Percentiles rank a stretch among this genome's conserved stretches.
These are phyloP conservation scores for Penicillium sp. DNA, from an alignment of 2,329 filamentous ascomycete genomes.

Conservation along the genomic window DNA sequence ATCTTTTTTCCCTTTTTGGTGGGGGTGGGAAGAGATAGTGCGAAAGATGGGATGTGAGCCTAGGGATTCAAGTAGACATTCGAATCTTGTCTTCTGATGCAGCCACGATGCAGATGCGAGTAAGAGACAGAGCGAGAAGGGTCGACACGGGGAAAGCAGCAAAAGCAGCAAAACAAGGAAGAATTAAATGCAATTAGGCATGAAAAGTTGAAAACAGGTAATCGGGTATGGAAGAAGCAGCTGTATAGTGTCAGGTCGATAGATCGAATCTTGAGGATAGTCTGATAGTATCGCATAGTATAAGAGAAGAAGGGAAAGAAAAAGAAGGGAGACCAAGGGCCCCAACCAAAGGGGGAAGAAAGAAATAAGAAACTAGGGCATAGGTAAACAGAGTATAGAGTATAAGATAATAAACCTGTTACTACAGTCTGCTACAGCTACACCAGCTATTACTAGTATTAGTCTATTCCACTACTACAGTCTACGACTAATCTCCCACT, in stretches of 20 bases:
- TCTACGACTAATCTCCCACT: not conserved
- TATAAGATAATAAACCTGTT: no score
- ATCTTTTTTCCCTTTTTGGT: not conserved
- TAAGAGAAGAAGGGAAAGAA: not conserved
- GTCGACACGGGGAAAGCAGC: not conserved
- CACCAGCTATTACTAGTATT: no score
- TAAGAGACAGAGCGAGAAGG: not conserved
- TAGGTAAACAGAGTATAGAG: conserved; percentile 8
- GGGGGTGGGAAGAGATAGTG: not conserved
- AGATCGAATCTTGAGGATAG: conserved; percentile 1
- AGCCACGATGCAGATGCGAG: conserved; percentile 2
- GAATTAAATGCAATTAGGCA: conserved; percentile 5
- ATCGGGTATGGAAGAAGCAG: not conserved
- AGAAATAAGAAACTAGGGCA: conserved; percentile 9
- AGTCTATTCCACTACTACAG: no score
- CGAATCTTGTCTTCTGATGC: conserved; percentile 10
- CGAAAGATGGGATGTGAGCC: conserved; percentile 4
- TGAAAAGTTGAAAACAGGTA: conserved; percentile 5
- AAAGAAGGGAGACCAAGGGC: not conserved
- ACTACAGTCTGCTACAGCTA: no score
- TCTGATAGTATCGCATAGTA: not conserved
- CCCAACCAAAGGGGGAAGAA: conserved; percentile 2
- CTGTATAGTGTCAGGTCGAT: conserved; percentile 11
- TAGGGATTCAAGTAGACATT: conserved; percentile 12
- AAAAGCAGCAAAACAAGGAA: not conserved